phyloP scores from a whole-genome alignment of 495 filamentous ascomycete genomes.

The Rusavskia elegans region DNA sequence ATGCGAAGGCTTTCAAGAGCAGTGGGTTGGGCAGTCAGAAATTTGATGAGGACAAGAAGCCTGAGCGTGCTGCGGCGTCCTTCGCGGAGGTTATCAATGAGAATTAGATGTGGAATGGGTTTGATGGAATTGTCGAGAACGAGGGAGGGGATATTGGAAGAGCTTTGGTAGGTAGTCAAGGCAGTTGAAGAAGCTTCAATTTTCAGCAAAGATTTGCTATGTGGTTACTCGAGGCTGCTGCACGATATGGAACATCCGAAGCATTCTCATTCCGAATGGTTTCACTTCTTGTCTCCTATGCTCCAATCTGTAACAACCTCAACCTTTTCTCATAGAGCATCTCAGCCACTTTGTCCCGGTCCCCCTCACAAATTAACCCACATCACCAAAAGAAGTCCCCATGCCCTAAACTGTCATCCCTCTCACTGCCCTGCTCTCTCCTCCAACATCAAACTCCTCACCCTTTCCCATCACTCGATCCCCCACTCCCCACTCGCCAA shows the following conservation, averaged over 20 bases:
- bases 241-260: no score
- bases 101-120: slow-evolving; percentile 21
- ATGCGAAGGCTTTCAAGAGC: slow-evolving; percentile 74
- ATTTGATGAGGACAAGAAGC: slow-evolving; percentile 34
- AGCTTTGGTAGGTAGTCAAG: neutral
- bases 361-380: neutral
- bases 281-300: no score
- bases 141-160: neutral
- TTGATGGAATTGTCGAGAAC: no score
- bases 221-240: no score
- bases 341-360: no score
- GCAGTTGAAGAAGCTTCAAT: neutral
- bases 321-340: no score
- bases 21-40: slow-evolving; percentile 57
- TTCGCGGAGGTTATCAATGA: slow-evolving; percentile 39
- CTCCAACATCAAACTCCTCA: neutral
- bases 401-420: neutral
- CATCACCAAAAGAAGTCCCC: neutral
- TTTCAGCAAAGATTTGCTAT: no score
- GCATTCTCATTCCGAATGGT: no score
- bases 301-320: no score
- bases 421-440: neutral
- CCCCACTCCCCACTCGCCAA: neutral
- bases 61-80: slow-evolving; percentile 27
- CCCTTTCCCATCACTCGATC: neutral